Base-by-base conservation (phyloP, 108 stramenopile species). In the Cyclotella sp. region DNA sequence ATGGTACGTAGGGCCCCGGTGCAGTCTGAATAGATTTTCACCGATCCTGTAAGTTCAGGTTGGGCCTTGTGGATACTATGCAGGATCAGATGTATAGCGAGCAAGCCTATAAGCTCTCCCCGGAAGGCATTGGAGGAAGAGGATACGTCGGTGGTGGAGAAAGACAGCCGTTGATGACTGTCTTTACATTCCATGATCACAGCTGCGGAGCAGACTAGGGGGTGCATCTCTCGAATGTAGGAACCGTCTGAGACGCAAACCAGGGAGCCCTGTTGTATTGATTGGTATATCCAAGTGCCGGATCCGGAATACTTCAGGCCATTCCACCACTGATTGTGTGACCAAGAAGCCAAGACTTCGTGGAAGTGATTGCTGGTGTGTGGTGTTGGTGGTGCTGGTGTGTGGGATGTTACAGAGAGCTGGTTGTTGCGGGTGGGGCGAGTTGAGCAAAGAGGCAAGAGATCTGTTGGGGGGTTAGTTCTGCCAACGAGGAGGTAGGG, bases 31-130 rank as follows among this genome's bases (percentile, higher is more conserved):
- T n/a, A n/a, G n/a, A n/a, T n/a, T n/a, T n/a, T n/a, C n/a, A n/a
- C n/a, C n/a, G n/a, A n/a, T n/a, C n/a, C n/a, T n/a, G n/a, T n/a
- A n/a, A n/a, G n/a, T n/a, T n/a, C n/a, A n/a, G n/a, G n/a, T n/a
- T n/a, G n/a, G n/a, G n/a, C n/a, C n/a, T n/a, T n/a, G n/a, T n/a
- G n/a, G n/a, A n/a, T n/a, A n/a, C n/a, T n/a, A n/a, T n/a, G n/a
- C n/a, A 70, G 57, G 12, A 70, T 27, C 18, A 70, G 54, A 39
- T 70, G 69, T 43, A 70, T 34, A 24, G 69, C 54, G 54, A 70
- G 13, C 13, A 70, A 30, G 6, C 69, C 69, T 0, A 70, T 28
- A 6, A 70, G 29, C 24, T 70, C 69, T 6, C 69, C 69, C 40
- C 69, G 39, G 40, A 57, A 70, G 2, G 69, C 69, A 42, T 24